phyloP scores from a whole-genome alignment of 768 basidiomycete species.

The Tremella mesenterica region DNA sequence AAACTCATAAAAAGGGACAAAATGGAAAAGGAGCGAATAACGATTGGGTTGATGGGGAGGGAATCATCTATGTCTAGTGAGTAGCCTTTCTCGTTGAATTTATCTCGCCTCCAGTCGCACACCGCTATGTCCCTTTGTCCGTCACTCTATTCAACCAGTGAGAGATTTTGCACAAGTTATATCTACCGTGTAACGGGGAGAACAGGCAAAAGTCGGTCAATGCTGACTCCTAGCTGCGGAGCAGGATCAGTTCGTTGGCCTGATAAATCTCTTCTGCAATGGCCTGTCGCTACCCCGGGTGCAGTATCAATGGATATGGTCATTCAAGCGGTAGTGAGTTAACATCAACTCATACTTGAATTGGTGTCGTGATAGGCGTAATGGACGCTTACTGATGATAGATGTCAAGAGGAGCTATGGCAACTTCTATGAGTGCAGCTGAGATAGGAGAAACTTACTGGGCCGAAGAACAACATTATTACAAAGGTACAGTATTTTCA shows the following conservation, averaged over 20 bases:
- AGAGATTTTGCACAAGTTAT: too few relatives aligned
- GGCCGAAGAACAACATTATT: slow-evolving; percentile 41
- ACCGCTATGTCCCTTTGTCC: too few relatives aligned
- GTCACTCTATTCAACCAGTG: too few relatives aligned
- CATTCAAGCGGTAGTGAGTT: slow-evolving; percentile 34
- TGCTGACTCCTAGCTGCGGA: slow-evolving; percentile 9
- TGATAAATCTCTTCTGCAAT: slow-evolving; percentile 41
- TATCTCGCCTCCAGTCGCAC: too few relatives aligned
- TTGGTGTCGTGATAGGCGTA: not conserved
- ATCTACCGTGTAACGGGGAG: too few relatives aligned
- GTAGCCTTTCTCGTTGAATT: too few relatives aligned
- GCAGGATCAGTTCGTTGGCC: slow-evolving; percentile 36
- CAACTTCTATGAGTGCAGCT: slow-evolving; percentile 32
- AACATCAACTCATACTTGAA: not conserved
- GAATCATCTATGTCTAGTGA: slow-evolving; percentile 41
- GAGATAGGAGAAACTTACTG: slow-evolving; percentile 40
- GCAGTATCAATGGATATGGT: slow-evolving; percentile 42
- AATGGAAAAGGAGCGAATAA: not conserved
- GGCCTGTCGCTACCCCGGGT: slow-evolving; percentile 39
- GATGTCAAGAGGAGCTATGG: slow-evolving; percentile 31
- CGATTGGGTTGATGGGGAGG: slow-evolving; percentile 37
- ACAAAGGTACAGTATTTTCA: slow-evolving; percentile 40
- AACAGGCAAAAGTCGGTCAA: not conserved
- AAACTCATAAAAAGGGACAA: not conserved
- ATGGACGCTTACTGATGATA: not conserved